phyloP scores from a whole-genome alignment of 805 yeast genomes.

The Lipomyces japonicus region DNA sequence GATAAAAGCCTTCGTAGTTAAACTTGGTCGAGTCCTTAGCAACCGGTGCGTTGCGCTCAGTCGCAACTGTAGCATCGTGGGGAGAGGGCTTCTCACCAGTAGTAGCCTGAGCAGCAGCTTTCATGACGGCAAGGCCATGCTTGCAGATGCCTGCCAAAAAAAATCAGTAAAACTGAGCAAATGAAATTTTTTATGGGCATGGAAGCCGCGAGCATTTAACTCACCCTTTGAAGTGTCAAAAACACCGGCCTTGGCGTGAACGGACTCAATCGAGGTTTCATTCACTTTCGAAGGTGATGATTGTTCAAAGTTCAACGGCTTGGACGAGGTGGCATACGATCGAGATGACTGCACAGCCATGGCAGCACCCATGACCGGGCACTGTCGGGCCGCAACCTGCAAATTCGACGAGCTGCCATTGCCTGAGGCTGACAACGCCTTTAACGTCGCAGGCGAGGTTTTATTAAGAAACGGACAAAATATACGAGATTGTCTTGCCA shows the following conservation, averaged over 20 bases:
- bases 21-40: slow-evolving; percentile 39
- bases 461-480: slow-evolving; percentile 78
- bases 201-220: neutral
- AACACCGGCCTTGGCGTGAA: slow-evolving; percentile 32
- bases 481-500: slow-evolving; percentile 69
- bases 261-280: slow-evolving; percentile 29
- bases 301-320: slow-evolving; percentile 25
- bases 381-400: slow-evolving; percentile 58
- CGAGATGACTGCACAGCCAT: slow-evolving; percentile 38
- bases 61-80: slow-evolving; percentile 7
- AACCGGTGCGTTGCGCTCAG: neutral
- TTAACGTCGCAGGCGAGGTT: slow-evolving; percentile 56
- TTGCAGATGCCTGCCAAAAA: slow-evolving; percentile 22
- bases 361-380: slow-evolving; percentile 92
- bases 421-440: slow-evolving; percentile 46
- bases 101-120: slow-evolving; percentile 26
- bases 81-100: slow-evolving; percentile 6
- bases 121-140: slow-evolving; percentile 29
- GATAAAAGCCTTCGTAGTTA: slow-evolving; percentile 70
- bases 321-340: slow-evolving; percentile 21
- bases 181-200: neutral
- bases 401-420: slow-evolving; percentile 15
- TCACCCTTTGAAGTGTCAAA: slow-evolving; percentile 32
- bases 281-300: slow-evolving; percentile 24
- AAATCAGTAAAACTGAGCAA: neutral